Evolutionary conservation across 345 rosid species (phyloP).

Genomic region (Salix purpurea): DNA sequence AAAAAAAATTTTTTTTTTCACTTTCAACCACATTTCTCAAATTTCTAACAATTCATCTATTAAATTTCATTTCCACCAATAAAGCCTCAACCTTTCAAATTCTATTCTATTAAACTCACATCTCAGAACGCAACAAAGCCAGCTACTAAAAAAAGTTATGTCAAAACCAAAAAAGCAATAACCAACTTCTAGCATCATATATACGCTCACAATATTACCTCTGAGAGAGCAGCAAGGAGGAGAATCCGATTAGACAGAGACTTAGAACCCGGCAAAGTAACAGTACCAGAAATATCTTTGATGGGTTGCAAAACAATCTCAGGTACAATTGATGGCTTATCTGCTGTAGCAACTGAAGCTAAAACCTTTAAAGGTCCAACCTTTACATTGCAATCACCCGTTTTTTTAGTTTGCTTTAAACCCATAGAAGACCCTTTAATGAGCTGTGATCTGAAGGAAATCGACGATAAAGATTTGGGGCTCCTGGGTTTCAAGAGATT

Average conservation of each 20-base stretch:
- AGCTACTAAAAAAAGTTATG: not conserved
- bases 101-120: not conserved
- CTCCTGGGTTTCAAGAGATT: constrained; percentile 27
- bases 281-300: constrained; percentile 71
- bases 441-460: constrained; percentile 43
- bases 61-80: not conserved
- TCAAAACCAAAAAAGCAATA: not conserved
- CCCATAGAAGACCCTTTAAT: constrained; percentile 29
- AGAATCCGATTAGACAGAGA: constrained; percentile 88
- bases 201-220: constrained; percentile 41
- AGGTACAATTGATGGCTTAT: constrained; percentile 59
- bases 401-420: constrained; percentile 23
- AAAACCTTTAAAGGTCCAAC: constrained; percentile 33
- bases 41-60: not conserved
- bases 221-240: constrained; percentile 87
- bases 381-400: not conserved
- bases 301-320: constrained; percentile 84
- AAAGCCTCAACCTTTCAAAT: not conserved
- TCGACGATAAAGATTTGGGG: constrained; percentile 21
- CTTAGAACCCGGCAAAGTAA: constrained; percentile 87
- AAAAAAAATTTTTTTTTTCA: not conserved
- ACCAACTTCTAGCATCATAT: not conserved
- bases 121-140: not conserved
- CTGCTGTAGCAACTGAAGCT: constrained; percentile 57
- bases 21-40: not conserved